These are phyloP conservation scores for Xylariaceae sp. DNA, from an alignment of 2,329 filamentous ascomycete genomes.

Conservation along the genomic window DNA sequence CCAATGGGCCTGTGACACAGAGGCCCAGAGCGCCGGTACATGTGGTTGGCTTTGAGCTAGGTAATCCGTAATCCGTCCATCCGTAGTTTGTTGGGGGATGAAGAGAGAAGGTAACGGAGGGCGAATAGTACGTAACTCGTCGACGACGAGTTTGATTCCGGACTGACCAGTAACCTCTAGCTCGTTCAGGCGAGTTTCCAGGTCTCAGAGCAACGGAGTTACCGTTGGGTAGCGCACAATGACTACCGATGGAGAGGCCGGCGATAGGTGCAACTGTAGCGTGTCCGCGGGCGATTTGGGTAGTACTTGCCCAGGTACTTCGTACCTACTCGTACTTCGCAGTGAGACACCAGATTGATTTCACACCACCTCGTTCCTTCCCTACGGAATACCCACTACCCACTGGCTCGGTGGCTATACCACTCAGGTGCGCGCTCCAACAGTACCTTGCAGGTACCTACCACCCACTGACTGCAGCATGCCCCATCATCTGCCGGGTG, in stretches of 20 bases:
- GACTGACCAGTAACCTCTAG: too few relatives aligned
- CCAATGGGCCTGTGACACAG: conserved; percentile 18
- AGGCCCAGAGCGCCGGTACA: conserved; percentile 12
- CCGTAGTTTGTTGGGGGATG: neutral
- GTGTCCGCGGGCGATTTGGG: too few relatives aligned
- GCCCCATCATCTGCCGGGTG: too few relatives aligned
- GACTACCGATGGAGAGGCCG: neutral
- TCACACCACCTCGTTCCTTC: neutral
- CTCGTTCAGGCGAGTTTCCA: too few relatives aligned
- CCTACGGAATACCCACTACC: neutral
- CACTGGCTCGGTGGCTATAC: too few relatives aligned
- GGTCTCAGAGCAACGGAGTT: too few relatives aligned
- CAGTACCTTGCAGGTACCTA: too few relatives aligned
- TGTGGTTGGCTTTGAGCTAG: neutral
- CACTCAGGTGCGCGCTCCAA: too few relatives aligned
- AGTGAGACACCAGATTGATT: neutral
- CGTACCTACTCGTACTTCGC: neutral
- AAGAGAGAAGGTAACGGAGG: neutral
- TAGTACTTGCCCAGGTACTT: too few relatives aligned
- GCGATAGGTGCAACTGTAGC: neutral
- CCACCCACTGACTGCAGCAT: too few relatives aligned
- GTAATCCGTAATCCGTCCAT: neutral
- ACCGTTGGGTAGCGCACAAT: too few relatives aligned
- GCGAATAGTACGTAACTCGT: neutral
- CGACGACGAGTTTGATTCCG: too few relatives aligned